phyloP scores from a whole-genome alignment of 495 filamentous ascomycete genomes.

The Lasiosphaeria miniovina region DNA sequence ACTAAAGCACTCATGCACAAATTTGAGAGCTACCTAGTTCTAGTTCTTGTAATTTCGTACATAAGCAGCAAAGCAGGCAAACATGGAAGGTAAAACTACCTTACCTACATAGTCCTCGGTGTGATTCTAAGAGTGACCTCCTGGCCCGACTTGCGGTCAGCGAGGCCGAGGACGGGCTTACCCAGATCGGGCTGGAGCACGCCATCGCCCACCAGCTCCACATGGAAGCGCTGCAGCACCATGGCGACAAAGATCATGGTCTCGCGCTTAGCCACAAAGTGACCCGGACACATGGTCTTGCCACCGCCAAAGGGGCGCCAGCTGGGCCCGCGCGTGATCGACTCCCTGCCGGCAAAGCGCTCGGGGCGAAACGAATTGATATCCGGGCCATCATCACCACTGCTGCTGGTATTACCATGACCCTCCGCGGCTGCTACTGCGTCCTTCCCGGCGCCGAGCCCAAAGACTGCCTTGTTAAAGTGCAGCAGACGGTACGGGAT shows the following conservation, averaged over 20 bases:
- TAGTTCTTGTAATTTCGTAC: too few species aligned
- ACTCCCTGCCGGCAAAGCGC: constrained; percentile 25
- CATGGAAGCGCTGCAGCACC: constrained; percentile 23
- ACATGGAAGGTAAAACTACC: too few species aligned
- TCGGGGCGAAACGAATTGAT: constrained; percentile 15
- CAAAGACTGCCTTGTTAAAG: constrained; percentile 27
- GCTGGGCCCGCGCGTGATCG: constrained; percentile 12
- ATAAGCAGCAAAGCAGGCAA: too few species aligned
- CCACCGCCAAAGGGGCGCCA: constrained; percentile 35
- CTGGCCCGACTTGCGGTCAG: constrained; percentile 18
- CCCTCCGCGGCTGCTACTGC: too few species aligned
- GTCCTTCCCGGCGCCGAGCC: too few species aligned
- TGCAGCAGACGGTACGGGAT: constrained; percentile 33
- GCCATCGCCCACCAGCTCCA: constrained; percentile 12
- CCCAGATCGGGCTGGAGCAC: constrained; percentile 22
- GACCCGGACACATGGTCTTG: constrained; percentile 29
- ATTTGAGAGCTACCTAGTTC: too few species aligned
- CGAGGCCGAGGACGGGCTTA: constrained; percentile 28
- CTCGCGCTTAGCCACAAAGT: constrained; percentile 23
- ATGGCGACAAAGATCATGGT: constrained; percentile 27
- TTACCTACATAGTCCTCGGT: too few species aligned
- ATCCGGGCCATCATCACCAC: too few species aligned
- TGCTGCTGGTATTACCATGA: too few species aligned
- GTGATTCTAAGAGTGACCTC: too few species aligned
- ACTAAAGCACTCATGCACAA: too few species aligned